Conservation (phyloP, 192 early-diverging fungal genomes). For the Backusella psychrophila region DNA sequence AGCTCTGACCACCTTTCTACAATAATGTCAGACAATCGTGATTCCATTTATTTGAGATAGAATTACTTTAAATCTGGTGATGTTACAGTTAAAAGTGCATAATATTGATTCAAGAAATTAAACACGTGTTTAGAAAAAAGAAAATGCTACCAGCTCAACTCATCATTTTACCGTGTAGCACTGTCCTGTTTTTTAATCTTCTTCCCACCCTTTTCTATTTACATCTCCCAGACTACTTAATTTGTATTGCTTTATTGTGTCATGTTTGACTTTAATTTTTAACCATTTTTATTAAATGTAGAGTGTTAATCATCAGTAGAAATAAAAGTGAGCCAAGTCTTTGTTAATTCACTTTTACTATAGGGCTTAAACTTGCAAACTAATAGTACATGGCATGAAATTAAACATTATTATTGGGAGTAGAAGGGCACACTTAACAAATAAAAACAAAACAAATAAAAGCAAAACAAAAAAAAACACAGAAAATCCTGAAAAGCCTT, state of each 20-base stretch:
- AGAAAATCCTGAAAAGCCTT: neutral
- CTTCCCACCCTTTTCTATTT: neutral
- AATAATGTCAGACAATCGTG: neutral
- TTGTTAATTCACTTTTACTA: too few relatives aligned
- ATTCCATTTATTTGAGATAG: neutral
- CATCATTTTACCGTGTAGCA: neutral
- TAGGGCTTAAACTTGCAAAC: too few relatives aligned
- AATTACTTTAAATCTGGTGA: neutral
- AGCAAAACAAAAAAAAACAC: neutral
- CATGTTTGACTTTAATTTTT: neutral
- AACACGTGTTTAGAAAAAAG: neutral
- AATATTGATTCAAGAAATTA: neutral
- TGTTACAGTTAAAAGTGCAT: neutral
- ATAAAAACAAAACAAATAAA: neutral
- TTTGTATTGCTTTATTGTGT: neutral
- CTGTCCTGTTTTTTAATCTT: neutral
- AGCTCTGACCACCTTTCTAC: neutral
- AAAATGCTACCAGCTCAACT: neutral
- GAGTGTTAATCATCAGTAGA: neutral
- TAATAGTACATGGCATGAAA: neutral
- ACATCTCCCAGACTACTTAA: neutral
- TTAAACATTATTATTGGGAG: neutral
- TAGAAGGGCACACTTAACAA: neutral
- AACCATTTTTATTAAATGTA: neutral
- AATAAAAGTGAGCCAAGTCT: neutral